These are phyloP conservation scores for Dothideomycetes sp. DNA, from an alignment of 2,329 filamentous ascomycete species.

Conservation along the genomic window DNA sequence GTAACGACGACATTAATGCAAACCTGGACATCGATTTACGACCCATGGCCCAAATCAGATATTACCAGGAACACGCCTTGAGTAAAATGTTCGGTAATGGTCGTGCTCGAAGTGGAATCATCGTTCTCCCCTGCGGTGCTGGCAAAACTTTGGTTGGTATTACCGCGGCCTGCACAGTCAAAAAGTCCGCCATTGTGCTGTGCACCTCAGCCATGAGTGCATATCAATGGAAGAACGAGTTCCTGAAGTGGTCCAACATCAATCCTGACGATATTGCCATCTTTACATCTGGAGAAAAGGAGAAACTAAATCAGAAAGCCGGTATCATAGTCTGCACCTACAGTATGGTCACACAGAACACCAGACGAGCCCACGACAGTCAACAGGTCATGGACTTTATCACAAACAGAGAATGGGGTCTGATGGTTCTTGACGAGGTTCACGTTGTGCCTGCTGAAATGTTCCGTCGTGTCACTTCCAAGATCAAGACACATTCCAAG, in stretches of 20 bases:
- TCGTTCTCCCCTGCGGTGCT: constrained; percentile 90
- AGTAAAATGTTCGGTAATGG: constrained; percentile 99
- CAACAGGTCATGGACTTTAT: constrained; percentile 98
- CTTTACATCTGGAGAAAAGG: constrained; percentile 91
- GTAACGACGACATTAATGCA: constrained; percentile 79
- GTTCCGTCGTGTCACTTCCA: constrained; percentile 86
- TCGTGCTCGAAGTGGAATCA: constrained; percentile 92
- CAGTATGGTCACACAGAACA: constrained; percentile 93
- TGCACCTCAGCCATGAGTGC: constrained; percentile 98
- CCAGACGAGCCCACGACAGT: constrained; percentile 80
- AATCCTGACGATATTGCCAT: constrained; percentile 86
- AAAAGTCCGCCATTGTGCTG: constrained; percentile 89
- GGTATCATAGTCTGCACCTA: constrained; percentile 97
- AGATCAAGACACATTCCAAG: constrained; percentile 91
- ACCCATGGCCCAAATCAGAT: constrained; percentile 79
- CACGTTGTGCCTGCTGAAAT: constrained; percentile 96
- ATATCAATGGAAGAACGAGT: constrained; percentile 92
- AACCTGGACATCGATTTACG: constrained; percentile 90
- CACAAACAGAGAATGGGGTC: constrained; percentile 80
- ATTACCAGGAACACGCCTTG: constrained; percentile 93
- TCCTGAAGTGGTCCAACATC: constrained; percentile 98
- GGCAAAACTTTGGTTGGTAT: constrained; percentile 98
- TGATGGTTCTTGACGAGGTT: constrained; percentile 95
- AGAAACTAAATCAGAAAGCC: constrained; percentile 74
- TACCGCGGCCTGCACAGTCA: constrained; percentile 93